Base-by-base conservation (phyloP, 176 grass and related monocot genomes). In the Chloris gayana region DNA sequence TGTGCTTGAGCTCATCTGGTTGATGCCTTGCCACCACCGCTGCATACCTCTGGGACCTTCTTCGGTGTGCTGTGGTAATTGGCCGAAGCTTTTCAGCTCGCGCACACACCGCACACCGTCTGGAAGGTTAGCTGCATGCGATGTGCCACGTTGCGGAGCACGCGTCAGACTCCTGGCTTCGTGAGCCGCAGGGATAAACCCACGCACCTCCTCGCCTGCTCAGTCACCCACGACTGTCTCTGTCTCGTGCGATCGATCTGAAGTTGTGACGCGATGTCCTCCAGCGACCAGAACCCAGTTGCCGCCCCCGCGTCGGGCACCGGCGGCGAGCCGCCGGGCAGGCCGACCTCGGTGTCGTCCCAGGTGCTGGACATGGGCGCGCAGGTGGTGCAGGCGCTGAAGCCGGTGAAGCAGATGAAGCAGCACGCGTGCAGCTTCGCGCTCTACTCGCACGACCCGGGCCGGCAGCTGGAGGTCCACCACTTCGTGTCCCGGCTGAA, bases 341-440 rank as follows among this genome's bases (percentile, higher is more conserved):
- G 64, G 71, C 84, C 79, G 47, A 87, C 70, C 19, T 72, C 81
- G 25, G 67, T 86, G 61, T 85, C 72, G 31, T 80, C 84, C 39
- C 87, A 87, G 41, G 49, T 50, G 37, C 39, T 93, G 12, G 92
- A 93, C 74, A 62, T 80, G 76, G 90, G 95, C 12, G 81, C 90
- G 38, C 80, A 51, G 78, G 15, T 87, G 79, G 2, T 89, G 67
- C 92, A 95, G 81, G 29, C 84, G 60, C 32, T 95, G 75, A 89
- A 91, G 67, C 95, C 92, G 4, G 88, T 91, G 82, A 71, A 31
- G 13, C 92, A 95, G 86, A 95, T 95, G 90, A 93, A 95, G 86
- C 85, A 87, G 86, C 95, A 98, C 84, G 83, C 82, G 22, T 95
- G 92, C 92, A 98, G 85, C 71, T 84, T 95, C 87, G 88, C 88